Base-by-base conservation (phyloP, 805 yeast species). In the Lipomyces sp. region DNA sequence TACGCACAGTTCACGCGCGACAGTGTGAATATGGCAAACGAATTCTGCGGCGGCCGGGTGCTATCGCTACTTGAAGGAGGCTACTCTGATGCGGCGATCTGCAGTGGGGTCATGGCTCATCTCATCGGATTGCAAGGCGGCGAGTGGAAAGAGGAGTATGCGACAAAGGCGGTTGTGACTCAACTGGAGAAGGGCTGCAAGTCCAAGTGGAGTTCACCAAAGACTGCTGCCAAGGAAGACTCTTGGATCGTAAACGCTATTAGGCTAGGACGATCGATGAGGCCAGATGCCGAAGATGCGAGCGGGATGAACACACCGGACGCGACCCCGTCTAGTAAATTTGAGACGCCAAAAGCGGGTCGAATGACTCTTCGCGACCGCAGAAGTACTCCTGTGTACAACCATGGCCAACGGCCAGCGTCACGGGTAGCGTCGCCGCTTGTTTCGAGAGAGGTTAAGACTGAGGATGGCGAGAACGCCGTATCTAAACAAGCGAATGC, bases 1-100 rank as follows among this genome's bases (percentile, higher is more conserved):
- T 86, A 83, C 64, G 76, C 85, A 18, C 74, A 74, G 37, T 86
- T 86, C 62, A 82, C 95, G 4, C 73, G 74, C 33, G 95, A 86
- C 65, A 82, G 84, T 0, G 79, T 81, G n/a, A 77, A 75, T 47
- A 67, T 86, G 40, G 86, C 93, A 3, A 77, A 82, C 50, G 72
- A 77, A 42, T 84, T 78, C 60, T 69, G 83, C 4, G 67, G 74
- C 10, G 85, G 90, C 10, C 79, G 78, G 51, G 70, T 86, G 0
- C 58, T 86, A 0, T 84, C 95, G 0, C 66, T 86, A 21, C 68
- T 86, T 57, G 95, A 86, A 68, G 95, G 95, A 23, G 95, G 95
- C 1, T 86, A 86, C 64, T 83, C 93, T 0, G 89, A 86, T 61
- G 84, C 84, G 2, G 95, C 95, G 0, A 72, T 86, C 16, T 68